These are phyloP conservation scores for Melampsora larici-populina DNA, from an alignment of 1,284 basidiomycete genomes.

Conservation along the genomic window DNA sequence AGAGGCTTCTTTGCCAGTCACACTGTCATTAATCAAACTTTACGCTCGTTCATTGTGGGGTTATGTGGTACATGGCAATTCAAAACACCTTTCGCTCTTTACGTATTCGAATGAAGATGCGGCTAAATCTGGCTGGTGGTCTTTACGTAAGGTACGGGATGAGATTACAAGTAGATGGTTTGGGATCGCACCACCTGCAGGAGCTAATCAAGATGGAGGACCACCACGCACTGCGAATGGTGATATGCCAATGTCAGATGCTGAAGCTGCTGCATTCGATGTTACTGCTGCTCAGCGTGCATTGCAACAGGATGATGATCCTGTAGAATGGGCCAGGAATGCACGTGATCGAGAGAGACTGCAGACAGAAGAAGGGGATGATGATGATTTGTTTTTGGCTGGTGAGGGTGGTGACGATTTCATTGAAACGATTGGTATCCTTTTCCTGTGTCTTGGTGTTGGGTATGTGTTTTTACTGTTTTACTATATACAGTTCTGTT, in stretches of 20 bases:
- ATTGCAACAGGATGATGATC: constrained; percentile 38
- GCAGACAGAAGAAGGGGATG: constrained; percentile 29
- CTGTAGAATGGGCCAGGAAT: constrained; percentile 35
- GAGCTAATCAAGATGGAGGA: constrained; percentile 13
- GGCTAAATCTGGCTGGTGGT: constrained; percentile 35
- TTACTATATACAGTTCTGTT: background rate
- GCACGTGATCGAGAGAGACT: constrained; percentile 34
- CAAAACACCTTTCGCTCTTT: constrained; percentile 38
- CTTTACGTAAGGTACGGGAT: constrained; percentile 30
- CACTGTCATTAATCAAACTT: constrained; percentile 75
- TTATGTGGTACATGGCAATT: constrained; percentile 44
- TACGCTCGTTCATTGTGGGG: constrained; percentile 78
- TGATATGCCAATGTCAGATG: constrained; percentile 9
- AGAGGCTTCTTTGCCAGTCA: constrained; percentile 83
- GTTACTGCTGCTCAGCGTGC: constrained; percentile 24
- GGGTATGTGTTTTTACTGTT: constrained; percentile 13
- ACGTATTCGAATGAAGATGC: constrained; percentile 25
- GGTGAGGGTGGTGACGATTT: constrained; percentile 35
- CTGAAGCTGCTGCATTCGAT: constrained; percentile 13
- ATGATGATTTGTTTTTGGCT: constrained; percentile 38
- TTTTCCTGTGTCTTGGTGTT: constrained; percentile 40
- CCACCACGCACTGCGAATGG: background rate
- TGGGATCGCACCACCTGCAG: constrained; percentile 36
- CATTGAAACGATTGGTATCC: constrained; percentile 36
- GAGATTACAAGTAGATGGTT: constrained; percentile 40